Conservation (phyloP, 495 filamentous ascomycete genomes). For the Hypoxylon lienhwacheense region DNA sequence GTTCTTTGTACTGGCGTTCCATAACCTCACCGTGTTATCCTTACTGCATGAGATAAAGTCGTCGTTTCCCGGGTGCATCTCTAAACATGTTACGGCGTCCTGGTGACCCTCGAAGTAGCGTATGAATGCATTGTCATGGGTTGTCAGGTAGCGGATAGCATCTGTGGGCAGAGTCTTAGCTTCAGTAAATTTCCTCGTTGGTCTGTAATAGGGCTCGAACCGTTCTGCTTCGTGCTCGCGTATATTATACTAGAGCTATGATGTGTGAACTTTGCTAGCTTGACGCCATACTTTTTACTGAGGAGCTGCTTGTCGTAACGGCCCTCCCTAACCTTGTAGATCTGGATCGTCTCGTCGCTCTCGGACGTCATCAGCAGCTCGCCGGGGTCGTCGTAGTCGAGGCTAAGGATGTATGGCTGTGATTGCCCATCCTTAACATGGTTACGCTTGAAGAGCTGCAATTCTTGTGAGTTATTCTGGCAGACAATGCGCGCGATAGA, state of each 20-base stretch:
- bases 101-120: conserved; percentile 93
- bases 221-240: conserved; percentile 91
- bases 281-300: conserved; percentile 92
- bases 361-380: conserved; percentile 85
- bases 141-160: conserved; percentile 85
- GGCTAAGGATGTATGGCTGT: conserved; percentile 58
- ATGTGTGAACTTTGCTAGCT: conserved; percentile 92
- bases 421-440: conserved; percentile 47
- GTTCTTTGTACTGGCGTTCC: conserved; percentile 76
- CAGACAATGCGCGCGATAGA: conserved; percentile 1
- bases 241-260: conserved; percentile 86
- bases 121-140: conserved; percentile 92
- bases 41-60: conserved; percentile 87
- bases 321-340: conserved; percentile 90
- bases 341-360: conserved; percentile 89
- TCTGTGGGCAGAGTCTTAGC: conserved; percentile 52
- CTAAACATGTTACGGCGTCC: conserved; percentile 75
- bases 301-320: conserved; percentile 81
- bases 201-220: conserved; percentile 45
- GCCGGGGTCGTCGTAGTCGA: conserved; percentile 95
- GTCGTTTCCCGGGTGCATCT: conserved; percentile 74
- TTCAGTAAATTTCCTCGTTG: conserved; percentile 10
- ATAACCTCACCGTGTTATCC: conserved; percentile 86
- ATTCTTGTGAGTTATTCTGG: conserved; percentile 1
- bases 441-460: conserved; percentile 49